Percentiles rank a stretch among this genome's conserved stretches.
phyloP scores from a whole-genome alignment of 108 stramenopile genomes.

The Fragilariopsis cylindrus region DNA sequence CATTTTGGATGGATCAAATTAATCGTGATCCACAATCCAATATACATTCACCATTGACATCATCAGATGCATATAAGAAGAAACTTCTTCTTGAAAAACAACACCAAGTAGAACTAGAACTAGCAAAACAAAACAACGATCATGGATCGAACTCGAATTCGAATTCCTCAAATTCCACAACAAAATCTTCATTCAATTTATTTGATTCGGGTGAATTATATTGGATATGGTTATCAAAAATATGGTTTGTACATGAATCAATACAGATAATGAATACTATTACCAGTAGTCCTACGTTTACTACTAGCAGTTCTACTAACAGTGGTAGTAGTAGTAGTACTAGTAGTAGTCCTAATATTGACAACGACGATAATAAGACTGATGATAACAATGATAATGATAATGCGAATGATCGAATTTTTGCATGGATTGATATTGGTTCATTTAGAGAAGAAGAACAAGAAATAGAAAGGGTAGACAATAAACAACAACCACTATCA shows the following conservation, averaged over 20 bases:
- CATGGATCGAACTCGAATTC: too few relatives aligned
- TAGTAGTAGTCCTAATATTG: neutral
- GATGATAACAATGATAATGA: neutral
- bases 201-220: conserved; percentile 35
- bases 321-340: too few relatives aligned
- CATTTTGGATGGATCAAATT: conserved; percentile 62
- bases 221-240: conserved; percentile 75
- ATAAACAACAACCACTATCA: neutral
- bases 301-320: too few relatives aligned
- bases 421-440: conserved; percentile 60
- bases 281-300: too few relatives aligned
- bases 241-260: conserved; percentile 42
- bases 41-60: conserved; percentile 46
- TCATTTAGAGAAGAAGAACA: conserved; percentile 45
- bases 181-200: neutral
- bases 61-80: too few relatives aligned
- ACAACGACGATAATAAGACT: neutral
- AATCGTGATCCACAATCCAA: conserved; percentile 52
- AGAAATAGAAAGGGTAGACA: neutral
- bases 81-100: too few relatives aligned
- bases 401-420: conserved; percentile 32
- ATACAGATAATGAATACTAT: conserved; percentile 19
- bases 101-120: too few relatives aligned
- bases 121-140: too few relatives aligned
- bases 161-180: too few relatives aligned